A percentile compares a stretch with the other conserved stretches of the same genome.
phyloP scores from a whole-genome alignment of 2,329 filamentous ascomycete species.

The Colletotrichum liaoningense region DNA sequence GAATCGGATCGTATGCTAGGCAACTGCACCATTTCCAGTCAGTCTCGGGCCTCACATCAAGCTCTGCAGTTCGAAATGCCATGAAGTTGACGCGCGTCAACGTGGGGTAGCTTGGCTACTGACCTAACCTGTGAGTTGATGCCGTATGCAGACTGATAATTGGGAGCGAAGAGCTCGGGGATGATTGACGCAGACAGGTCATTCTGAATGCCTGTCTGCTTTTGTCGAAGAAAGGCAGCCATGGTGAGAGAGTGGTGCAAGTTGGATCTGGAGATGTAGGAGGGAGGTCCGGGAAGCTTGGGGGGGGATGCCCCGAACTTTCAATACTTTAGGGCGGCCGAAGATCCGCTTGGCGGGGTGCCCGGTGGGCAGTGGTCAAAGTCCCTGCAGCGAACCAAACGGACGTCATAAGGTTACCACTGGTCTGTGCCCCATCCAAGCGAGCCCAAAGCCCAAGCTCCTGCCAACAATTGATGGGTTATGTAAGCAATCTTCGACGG shows the following conservation, averaged over 20 bases:
- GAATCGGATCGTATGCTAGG: conserved; percentile 91
- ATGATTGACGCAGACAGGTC: conserved; percentile 87
- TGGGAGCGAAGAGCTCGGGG: conserved; percentile 82
- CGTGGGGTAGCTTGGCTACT: conserved; percentile 37
- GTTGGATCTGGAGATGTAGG: conserved; percentile 33
- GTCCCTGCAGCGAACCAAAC: conserved; percentile 25
- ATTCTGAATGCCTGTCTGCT: conserved; percentile 92
- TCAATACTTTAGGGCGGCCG: conserved; percentile 20
- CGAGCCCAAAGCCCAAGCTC: conserved; percentile 4
- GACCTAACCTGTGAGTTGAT: conserved; percentile 81
- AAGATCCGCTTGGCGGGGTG: conserved; percentile 31
- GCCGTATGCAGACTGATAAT: conserved; percentile 86
- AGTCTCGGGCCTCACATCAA: neutral
- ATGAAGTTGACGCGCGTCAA: conserved; percentile 33
- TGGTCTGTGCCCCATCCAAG: conserved; percentile 10
- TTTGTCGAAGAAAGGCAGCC: conserved; percentile 82
- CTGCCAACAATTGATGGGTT: neutral
- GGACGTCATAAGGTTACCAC: conserved; percentile 27
- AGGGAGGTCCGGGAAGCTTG: conserved; percentile 8
- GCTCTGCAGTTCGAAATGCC: neutral
- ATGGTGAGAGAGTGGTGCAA: conserved; percentile 34
- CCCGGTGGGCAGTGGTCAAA: conserved; percentile 11
- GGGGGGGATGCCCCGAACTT: conserved; percentile 16
- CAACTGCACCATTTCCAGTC: conserved; percentile 65
- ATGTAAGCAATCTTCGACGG: neutral